Evolutionary conservation across 257 asterid genomes (phyloP), one percentile per base, ranked within the genome.

Genomic region (Pogostemon cablin): DNA sequence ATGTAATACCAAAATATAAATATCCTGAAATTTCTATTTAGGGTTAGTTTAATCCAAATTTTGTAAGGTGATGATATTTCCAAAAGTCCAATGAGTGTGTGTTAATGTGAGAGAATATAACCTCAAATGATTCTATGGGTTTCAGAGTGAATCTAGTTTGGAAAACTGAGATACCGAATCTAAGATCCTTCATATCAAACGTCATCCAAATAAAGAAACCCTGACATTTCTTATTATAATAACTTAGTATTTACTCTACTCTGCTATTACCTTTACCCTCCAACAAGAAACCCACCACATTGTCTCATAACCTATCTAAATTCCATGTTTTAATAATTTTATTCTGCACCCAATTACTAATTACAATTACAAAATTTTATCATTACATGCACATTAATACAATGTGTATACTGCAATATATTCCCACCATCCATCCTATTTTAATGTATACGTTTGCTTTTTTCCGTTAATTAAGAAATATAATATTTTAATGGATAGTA

Each of bases 131-230:
- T 58, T 74, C 73, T 42, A 17, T 8, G 68, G 50, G 34, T 52
- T 52, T 15, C 58, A 3, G 2, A 52, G 58, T 52, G 58, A 17
- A 5, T 52, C 58, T 50, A 50, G 56, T 50, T 5, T 48, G n/a
- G 8, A 9, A 40, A 49, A 62, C 4, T 47, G 48, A 39, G 54
- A 59, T 25, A 48, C 73, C 66, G 9, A 37, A 62, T 35, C 55
- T 5, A 62, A 55, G 68, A 41, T 62, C 9, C 11, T 55, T 20
- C 11, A 10, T 5, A 25, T 62, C 71, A 17, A 40, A 62, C 48
- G 67, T 69, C 72, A 75, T 39, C 7, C 12, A 10, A 67, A 44
- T n/a, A 7, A 42, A 11, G 9, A 50, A 65, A 70, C 49, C 20
- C 64, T 70, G 73, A 25, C 74, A 62, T 34, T 0, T 49, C 8